phyloP scores from a whole-genome alignment of 1,284 basidiomycete genomes.

The Trichosporon sp. region DNA sequence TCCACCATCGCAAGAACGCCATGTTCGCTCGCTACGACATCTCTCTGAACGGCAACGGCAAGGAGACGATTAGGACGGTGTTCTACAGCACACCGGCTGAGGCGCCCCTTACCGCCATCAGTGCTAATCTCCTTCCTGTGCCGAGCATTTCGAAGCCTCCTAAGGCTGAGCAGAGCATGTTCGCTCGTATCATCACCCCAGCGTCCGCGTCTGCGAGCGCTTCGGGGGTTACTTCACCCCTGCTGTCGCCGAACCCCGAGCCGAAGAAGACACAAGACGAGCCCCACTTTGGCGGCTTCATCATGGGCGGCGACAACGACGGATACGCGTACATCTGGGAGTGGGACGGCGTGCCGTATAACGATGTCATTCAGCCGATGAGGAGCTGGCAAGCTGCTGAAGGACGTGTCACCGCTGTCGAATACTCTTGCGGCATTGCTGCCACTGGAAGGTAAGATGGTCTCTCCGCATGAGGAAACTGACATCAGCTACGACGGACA shows the following conservation, averaged over 20 bases:
- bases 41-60: conserved; percentile 16
- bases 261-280: conserved; percentile 18
- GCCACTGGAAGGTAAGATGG: conserved; percentile 47
- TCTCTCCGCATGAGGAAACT: neutral
- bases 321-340: conserved; percentile 49
- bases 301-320: conserved; percentile 46
- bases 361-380: conserved; percentile 33
- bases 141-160: conserved; percentile 32
- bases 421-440: conserved; percentile 46
- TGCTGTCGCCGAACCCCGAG: conserved; percentile 19
- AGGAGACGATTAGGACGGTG: conserved; percentile 25
- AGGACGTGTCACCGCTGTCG: conserved; percentile 48
- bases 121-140: conserved; percentile 32
- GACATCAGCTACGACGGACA: conserved; percentile 43
- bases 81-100: conserved; percentile 32
- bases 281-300: conserved; percentile 39
- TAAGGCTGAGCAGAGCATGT: conserved; percentile 25
- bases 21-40: conserved; percentile 42
- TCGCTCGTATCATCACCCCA: conserved; percentile 30
- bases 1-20: conserved; percentile 40
- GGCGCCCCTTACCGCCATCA: conserved; percentile 31
- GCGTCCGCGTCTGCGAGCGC: conserved; percentile 15
- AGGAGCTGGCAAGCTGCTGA: conserved; percentile 43
- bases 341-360: conserved; percentile 37
- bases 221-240: conserved; percentile 23